Evolutionary conservation across 768 basidiomycete genomes (phyloP), one percentile per base, ranked within the genome.

Genomic region (Chalciporus sphaerocephalus): DNA sequence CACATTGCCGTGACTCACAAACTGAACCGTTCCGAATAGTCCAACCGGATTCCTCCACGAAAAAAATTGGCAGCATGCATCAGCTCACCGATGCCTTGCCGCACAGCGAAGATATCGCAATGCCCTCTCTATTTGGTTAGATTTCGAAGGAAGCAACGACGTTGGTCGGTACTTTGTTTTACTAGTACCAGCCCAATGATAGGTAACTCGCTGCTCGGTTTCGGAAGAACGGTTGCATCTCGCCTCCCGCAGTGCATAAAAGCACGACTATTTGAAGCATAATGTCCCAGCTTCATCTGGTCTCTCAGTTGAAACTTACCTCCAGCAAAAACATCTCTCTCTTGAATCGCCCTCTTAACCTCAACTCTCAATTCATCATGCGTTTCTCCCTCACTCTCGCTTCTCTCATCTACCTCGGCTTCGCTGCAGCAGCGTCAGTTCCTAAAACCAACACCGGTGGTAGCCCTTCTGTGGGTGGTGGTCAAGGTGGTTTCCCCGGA

Each of bases 351-450:
- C 20, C 10, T 22, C 15, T 17, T 2, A 7, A 6, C 20, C 44
- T 21, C 15, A 25, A 25, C 18, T 18, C 3, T 18, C 18, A 4
- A 18, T 37, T 28, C 32, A 18, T 23, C 40, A 51, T 51, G 45
- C 49, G 45, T 18, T 24, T 46, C 33, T 34, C 37, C 10, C 27
- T 27, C 24, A 10, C 40, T n/a, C 28, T 51, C 32, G 9, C 42
- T 16, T 15, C 41, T 4, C 35, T 46, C 20, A 22, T 38, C 24
- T 51, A 46, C 41, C 40, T 51, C 9, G 28, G 37, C 4, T n/a
- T 51, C n/a, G 37, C 45, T 15, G 28, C 41, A 0, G 44, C 41
- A 6, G 40, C 41, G 7, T 36, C 41, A 23, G 13, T 51, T 9
- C 49, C 44, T 32, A n/a, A 2, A 6, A n/a, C 28, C 6, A 7